Evolutionary conservation across 1,284 basidiomycete species (phyloP).

Genomic region (Malassezia restricta): DNA sequence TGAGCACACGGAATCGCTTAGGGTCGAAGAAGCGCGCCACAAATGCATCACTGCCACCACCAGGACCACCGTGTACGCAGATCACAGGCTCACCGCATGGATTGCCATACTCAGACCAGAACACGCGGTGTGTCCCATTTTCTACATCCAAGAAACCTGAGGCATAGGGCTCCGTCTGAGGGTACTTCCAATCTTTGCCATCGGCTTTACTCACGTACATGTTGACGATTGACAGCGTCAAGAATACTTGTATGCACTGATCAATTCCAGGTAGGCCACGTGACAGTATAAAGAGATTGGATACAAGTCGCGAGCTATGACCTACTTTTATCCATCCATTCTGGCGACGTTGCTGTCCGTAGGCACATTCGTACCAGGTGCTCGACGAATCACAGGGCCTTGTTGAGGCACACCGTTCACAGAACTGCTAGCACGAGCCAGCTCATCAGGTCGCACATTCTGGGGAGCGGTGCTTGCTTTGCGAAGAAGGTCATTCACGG

Average conservation of each 20-base stretch:
- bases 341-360: conserved; percentile 17
- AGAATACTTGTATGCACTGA: no score
- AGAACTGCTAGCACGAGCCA: conserved; percentile 22
- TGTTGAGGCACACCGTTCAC: conserved; percentile 36
- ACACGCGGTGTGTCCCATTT: conserved; percentile 21
- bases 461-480: conserved; percentile 31
- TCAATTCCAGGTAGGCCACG: no score
- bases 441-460: conserved; percentile 23
- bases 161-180: background rate
- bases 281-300: no score
- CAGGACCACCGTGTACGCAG: conserved; percentile 39
- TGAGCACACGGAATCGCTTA: conserved; percentile 30
- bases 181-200: background rate
- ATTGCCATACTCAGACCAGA: conserved; percentile 36
- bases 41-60: conserved; percentile 29
- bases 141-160: background rate
- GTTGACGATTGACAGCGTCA: background rate
- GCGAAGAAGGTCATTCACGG: conserved; percentile 34
- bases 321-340: conserved; percentile 17
- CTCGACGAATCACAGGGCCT: conserved; percentile 34
- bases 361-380: conserved; percentile 5
- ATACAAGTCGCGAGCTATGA: background rate
- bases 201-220: conserved; percentile 6
- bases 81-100: conserved; percentile 32
- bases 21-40: conserved; percentile 43